Conservation (phyloP, 2,329 filamentous ascomycete genomes). For the Balansia obtecta region DNA sequence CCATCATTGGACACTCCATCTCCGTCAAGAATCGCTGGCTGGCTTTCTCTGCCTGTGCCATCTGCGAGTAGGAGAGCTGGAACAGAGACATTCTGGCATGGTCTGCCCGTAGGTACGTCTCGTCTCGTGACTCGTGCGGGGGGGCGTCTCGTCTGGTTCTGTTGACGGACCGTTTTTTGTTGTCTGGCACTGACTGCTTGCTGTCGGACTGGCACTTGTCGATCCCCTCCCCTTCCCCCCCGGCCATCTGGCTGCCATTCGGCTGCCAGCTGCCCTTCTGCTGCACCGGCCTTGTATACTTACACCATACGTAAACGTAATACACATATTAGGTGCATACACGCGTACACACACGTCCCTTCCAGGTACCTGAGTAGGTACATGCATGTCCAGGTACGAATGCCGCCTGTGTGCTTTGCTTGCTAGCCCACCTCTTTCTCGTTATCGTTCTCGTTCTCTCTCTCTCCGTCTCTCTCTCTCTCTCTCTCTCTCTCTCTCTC, state of each 20-base stretch:
- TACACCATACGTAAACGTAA: no score
- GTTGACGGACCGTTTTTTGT: constrained; percentile 2
- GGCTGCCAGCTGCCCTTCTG: no score
- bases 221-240: no score
- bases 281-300: constrained; percentile 4
- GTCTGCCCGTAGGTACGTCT: not conserved
- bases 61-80: constrained; percentile 12
- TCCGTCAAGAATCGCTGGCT: not conserved
- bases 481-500: not conserved
- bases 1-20: not conserved
- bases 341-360: no score
- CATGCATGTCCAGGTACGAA: not conserved
- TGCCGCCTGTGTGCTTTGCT: constrained; percentile 6
- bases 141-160: constrained; percentile 1
- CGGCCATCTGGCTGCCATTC: no score
- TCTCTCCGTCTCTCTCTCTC: constrained; percentile 1
- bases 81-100: constrained; percentile 11
- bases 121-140: constrained; percentile 8
- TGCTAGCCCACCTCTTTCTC: constrained; percentile 5
- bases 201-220: not conserved
- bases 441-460: no score
- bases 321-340: no score
- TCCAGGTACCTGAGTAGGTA: no score
- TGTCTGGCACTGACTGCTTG: not conserved
- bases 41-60: not conserved